These are phyloP conservation scores for Lyophyllum semitale DNA, from an alignment of 768 basidiomycete species.

Conservation along the genomic window DNA sequence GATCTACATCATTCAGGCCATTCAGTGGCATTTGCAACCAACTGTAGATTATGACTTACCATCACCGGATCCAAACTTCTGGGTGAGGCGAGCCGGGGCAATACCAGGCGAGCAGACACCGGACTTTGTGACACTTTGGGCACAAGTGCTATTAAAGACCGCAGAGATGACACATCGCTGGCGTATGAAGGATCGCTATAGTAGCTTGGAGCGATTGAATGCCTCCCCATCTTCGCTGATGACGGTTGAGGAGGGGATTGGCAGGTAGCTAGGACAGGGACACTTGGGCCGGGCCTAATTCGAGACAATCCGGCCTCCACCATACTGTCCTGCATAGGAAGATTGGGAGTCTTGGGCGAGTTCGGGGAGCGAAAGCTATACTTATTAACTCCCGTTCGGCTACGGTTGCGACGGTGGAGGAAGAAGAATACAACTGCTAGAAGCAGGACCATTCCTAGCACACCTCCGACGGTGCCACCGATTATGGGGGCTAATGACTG, in stretches of 20 bases:
- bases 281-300: slow-evolving; percentile 13
- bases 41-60: slow-evolving; percentile 4
- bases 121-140: slow-evolving; percentile 23
- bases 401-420: slow-evolving; percentile 23
- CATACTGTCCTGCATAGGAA: slow-evolving; percentile 35
- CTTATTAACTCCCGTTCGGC: slow-evolving; percentile 18
- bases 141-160: slow-evolving; percentile 27
- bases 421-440: slow-evolving; percentile 22
- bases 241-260: slow-evolving; percentile 9
- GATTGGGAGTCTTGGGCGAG: slow-evolving; percentile 28
- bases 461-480: slow-evolving; percentile 23
- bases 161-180: slow-evolving; percentile 26
- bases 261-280: slow-evolving; percentile 28
- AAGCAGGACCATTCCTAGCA: slow-evolving; percentile 23
- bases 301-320: slow-evolving; percentile 27
- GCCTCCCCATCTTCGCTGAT: slow-evolving; percentile 17
- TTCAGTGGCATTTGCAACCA: slow-evolving; percentile 7
- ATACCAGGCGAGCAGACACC: slow-evolving; percentile 9
- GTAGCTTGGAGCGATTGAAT: slow-evolving; percentile 42
- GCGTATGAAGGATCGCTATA: slow-evolving; percentile 31
- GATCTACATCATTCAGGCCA: slow-evolving; percentile 15
- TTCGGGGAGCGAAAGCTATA: slow-evolving; percentile 21
- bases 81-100: slow-evolving; percentile 1
- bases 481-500: slow-evolving; percentile 6
- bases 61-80: slow-evolving; percentile 8